phyloP scores from a whole-genome alignment of 805 yeast genomes.

The Diddensiella santjacobensis region DNA sequence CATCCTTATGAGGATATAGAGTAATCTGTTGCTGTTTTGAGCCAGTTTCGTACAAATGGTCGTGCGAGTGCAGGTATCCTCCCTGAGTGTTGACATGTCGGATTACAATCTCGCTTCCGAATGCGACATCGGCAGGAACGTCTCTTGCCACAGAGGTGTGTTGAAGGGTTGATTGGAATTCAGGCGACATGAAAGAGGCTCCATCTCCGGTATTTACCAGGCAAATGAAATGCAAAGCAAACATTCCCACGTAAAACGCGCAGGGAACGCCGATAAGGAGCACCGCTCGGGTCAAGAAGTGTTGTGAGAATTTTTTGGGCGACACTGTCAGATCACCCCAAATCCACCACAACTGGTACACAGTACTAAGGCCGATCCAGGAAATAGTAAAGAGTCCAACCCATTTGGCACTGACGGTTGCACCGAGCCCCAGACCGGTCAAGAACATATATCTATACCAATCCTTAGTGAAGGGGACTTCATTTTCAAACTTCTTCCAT shows the following conservation, averaged over 20 bases:
- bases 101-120: constrained; percentile 67
- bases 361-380: constrained; percentile 55
- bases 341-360: constrained; percentile 59
- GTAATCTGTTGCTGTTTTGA: constrained; percentile 78
- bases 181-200: constrained; percentile 59
- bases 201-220: constrained; percentile 51
- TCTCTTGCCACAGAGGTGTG: constrained; percentile 38
- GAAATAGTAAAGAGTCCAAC: constrained; percentile 63
- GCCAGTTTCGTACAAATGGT: constrained; percentile 58
- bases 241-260: constrained; percentile 52
- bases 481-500: constrained; percentile 47
- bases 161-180: constrained; percentile 58
- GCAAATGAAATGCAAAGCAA: constrained; percentile 53
- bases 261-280: constrained; percentile 53
- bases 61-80: constrained; percentile 78
- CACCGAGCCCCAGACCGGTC: constrained; percentile 51
- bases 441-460: constrained; percentile 54
- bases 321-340: constrained; percentile 63
- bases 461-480: constrained; percentile 40
- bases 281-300: constrained; percentile 39
- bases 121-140: constrained; percentile 62
- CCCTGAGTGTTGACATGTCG: constrained; percentile 70
- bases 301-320: constrained; percentile 37
- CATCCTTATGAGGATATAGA: constrained; percentile 56
- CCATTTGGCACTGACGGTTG: constrained; percentile 59